Evolutionary conservation across 2,329 filamentous ascomycete species (phyloP).

Genomic region (Myrmaecium sp.): DNA sequence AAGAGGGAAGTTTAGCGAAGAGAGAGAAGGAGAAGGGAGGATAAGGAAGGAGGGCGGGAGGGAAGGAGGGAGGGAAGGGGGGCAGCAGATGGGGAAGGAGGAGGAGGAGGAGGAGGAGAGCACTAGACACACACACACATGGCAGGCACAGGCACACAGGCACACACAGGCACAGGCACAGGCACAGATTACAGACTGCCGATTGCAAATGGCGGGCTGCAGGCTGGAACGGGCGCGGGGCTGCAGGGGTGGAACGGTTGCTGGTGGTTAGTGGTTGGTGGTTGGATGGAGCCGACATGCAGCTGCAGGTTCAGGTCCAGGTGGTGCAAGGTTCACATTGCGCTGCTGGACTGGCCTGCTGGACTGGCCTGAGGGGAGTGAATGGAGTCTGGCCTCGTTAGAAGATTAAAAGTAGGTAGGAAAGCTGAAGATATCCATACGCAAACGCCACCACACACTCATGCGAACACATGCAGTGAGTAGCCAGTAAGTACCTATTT

Average conservation of each 20-base stretch:
- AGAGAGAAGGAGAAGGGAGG: background rate
- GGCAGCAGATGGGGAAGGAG: background rate
- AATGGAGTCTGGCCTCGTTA: too few relatives aligned
- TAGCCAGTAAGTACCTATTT: too few relatives aligned
- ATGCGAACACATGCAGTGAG: too few relatives aligned
- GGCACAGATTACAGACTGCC: background rate
- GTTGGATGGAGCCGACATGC: slow-evolving; percentile 1
- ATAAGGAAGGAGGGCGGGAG: background rate
- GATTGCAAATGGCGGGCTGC: background rate
- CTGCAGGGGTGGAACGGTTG: background rate
- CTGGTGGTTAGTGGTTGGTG: background rate
- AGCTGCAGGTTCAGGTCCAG: too few relatives aligned
- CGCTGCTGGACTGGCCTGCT: too few relatives aligned
- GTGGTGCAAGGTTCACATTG: too few relatives aligned
- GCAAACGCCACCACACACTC: too few relatives aligned
- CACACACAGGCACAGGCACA: background rate
- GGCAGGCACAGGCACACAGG: background rate
- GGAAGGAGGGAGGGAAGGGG: background rate
- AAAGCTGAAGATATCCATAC: too few relatives aligned
- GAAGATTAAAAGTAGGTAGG: too few relatives aligned
- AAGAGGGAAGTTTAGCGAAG: background rate
- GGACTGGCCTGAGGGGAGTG: too few relatives aligned
- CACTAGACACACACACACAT: background rate
- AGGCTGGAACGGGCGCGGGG: background rate
- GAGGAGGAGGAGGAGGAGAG: slow-evolving; percentile 1